phyloP scores from a whole-genome alignment of 1,139 yeast species.

The Taiozyma sp. region DNA sequence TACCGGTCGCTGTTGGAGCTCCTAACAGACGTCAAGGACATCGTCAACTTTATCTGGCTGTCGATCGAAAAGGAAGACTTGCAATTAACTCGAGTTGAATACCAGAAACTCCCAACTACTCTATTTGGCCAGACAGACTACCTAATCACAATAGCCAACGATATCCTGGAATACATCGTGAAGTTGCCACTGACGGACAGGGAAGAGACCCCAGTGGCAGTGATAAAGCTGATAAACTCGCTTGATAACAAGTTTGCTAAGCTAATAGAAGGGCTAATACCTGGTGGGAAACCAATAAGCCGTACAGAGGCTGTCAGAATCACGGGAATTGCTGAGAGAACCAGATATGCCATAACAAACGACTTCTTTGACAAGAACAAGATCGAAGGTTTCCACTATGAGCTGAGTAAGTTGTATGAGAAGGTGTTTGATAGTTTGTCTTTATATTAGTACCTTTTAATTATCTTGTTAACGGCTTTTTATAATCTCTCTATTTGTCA shows the following conservation, averaged over 20 bases:
- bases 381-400: conserved; percentile 18
- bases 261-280: conserved; percentile 16
- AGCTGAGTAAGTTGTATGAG: conserved; percentile 17
- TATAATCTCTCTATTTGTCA: not conserved
- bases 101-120: conserved; percentile 6
- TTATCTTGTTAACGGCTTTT: too few relatives aligned
- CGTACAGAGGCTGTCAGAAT: conserved; percentile 19
- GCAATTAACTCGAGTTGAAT: conserved; percentile 1
- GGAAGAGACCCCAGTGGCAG: conserved; percentile 8
- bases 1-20: conserved; percentile 13
- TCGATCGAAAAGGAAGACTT: conserved; percentile 15
- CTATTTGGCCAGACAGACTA: conserved; percentile 22
- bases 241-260: conserved; percentile 17
- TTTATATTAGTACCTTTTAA: not conserved
- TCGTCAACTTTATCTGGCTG: conserved; percentile 20
- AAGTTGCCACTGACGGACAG: conserved; percentile 3
- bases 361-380: conserved; percentile 11
- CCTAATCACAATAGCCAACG: conserved; percentile 20
- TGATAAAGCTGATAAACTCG: conserved; percentile 12
- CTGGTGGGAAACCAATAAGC: conserved; percentile 12
- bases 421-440: conserved; percentile 6
- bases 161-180: conserved; percentile 14
- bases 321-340: conserved; percentile 19
- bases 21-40: conserved; percentile 10
- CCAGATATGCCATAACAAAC: conserved; percentile 9